Evolutionary conservation across 1,139 yeast genomes (phyloP).

Genomic region (Hemisphaericaspora lyxosophila): DNA sequence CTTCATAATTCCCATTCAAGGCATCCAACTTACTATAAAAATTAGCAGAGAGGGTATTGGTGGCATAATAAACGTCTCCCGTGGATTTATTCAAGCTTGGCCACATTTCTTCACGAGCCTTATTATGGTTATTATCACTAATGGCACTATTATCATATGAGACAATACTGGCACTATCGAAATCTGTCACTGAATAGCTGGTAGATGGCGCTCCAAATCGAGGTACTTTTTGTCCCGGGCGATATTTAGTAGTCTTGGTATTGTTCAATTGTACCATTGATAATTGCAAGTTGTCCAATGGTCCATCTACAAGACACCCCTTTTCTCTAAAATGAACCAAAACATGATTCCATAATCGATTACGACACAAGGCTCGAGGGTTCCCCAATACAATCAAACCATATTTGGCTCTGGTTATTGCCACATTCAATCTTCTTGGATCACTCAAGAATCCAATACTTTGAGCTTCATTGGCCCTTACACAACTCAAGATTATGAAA

Average conservation of each 20-base stretch:
- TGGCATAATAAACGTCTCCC: conserved; percentile 14
- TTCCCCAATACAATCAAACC: conserved; percentile 84
- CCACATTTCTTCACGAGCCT: conserved; percentile 27
- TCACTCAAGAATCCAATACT: conserved; percentile 86
- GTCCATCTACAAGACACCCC: conserved; percentile 92
- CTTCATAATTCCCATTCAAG: conserved; percentile 17
- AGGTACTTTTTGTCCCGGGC: conserved; percentile 1
- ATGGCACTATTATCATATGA: conserved; percentile 38
- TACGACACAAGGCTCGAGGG: conserved; percentile 72
- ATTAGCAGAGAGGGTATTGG: conserved; percentile 36
- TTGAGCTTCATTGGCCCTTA: conserved; percentile 82
- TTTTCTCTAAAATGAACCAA: conserved; percentile 77
- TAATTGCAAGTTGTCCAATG: conserved; percentile 73
- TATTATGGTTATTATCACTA: conserved; percentile 1
- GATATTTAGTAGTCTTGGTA: conserved; percentile 5
- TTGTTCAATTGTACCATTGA: conserved; percentile 59
- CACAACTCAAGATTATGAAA: conserved; percentile 84
- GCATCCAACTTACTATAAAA: conserved; percentile 43
- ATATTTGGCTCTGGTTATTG: conserved; percentile 85
- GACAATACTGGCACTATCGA: conserved; percentile 51
- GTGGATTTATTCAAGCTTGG: conserved; percentile 25
- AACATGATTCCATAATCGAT: conserved; percentile 77
- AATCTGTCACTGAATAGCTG: conserved; percentile 18
- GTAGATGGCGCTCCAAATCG: conserved; percentile 14
- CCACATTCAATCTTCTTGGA: conserved; percentile 89